Percentiles rank a stretch among this genome's conserved stretches.
These are phyloP conservation scores for Nemania diffusa DNA, from an alignment of 2,329 filamentous ascomycete genomes.

Conservation along the genomic window DNA sequence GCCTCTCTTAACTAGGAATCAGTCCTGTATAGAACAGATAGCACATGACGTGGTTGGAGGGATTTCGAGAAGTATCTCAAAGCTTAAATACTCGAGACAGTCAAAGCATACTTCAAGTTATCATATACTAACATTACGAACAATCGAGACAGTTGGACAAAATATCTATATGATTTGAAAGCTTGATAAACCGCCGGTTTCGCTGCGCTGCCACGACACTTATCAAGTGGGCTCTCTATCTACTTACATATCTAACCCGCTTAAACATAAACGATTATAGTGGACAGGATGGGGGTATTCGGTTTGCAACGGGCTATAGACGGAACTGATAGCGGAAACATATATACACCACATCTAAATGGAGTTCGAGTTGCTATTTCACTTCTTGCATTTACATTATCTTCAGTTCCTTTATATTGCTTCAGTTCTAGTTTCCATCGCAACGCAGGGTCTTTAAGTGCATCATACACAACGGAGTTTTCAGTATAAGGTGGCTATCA, in stretches of 20 bases:
- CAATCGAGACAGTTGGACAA: neutral
- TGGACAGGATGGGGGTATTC: constrained; percentile 19
- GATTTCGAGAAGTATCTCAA: too few species aligned
- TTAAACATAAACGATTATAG: constrained; percentile 8
- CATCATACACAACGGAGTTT: neutral
- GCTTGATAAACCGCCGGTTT: constrained; percentile 4
- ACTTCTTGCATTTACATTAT: neutral
- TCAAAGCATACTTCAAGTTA: neutral
- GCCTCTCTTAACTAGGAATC: neutral
- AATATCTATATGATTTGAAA: neutral
- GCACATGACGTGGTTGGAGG: neutral
- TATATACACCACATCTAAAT: neutral
- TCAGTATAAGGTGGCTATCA: neutral
- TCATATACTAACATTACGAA: neutral
- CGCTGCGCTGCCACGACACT: neutral
- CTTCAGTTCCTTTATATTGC: neutral
- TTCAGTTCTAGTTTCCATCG: neutral
- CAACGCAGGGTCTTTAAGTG: neutral
- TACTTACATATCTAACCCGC: neutral
- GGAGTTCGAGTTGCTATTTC: neutral
- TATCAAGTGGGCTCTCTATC: neutral
- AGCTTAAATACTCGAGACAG: neutral
- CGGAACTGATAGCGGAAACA: constrained; percentile 28
- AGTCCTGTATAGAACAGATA: neutral
- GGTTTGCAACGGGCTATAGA: constrained; percentile 27